Conservation (phyloP, 2,329 filamentous ascomycete genomes). For the Exutisphaerella laricina region DNA sequence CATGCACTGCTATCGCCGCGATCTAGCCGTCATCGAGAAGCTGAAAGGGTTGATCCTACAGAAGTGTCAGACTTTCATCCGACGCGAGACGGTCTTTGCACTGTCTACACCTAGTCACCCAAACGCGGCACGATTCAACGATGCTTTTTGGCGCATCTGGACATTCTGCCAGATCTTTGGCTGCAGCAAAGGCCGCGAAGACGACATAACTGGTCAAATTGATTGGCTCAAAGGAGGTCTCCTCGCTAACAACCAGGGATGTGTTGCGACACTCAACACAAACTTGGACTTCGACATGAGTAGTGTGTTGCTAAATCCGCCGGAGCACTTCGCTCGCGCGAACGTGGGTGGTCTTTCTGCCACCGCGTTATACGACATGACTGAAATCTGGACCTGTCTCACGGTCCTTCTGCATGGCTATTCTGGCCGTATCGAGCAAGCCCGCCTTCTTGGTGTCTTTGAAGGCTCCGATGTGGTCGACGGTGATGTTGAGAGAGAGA, state of each 20-base stretch:
- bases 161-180: constrained; percentile 61
- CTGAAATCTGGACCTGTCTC: constrained; percentile 59
- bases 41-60: constrained; percentile 54
- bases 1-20: constrained; percentile 46
- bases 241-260: constrained; percentile 45
- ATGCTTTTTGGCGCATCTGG: constrained; percentile 62
- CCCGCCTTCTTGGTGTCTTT: constrained; percentile 52
- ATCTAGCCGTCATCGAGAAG: constrained; percentile 49
- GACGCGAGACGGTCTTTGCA: constrained; percentile 51
- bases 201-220: constrained; percentile 54
- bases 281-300: constrained; percentile 46
- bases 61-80: constrained; percentile 52
- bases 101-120: constrained; percentile 45
- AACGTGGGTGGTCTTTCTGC: constrained; percentile 51
- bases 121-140: constrained; percentile 49
- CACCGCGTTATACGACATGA: constrained; percentile 58
- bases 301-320: constrained; percentile 51
- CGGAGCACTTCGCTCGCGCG: constrained; percentile 53
- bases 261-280: constrained; percentile 43
- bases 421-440: constrained; percentile 50
- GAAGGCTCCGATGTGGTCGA: constrained; percentile 43
- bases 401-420: constrained; percentile 52
- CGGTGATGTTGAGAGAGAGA: constrained; percentile 49
- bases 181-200: constrained; percentile 51
- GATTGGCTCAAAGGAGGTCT: constrained; percentile 58